A percentile compares a stretch with the other conserved stretches of the same genome.
Conservation (phyloP, 352 stramenopile species). For the Phytophthora rubi region DNA sequence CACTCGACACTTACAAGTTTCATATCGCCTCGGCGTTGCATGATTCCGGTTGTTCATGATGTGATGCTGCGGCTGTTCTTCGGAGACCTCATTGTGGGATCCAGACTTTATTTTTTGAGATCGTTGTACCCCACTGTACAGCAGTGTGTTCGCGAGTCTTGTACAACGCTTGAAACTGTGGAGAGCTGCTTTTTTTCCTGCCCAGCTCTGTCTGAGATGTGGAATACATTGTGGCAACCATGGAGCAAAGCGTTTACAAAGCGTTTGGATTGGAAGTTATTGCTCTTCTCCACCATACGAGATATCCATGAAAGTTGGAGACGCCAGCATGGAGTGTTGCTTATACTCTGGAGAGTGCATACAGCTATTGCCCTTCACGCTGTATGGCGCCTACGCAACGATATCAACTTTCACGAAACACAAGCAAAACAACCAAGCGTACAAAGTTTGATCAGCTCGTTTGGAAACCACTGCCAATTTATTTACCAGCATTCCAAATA, state of each 20-base stretch:
- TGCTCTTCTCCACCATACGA: no score
- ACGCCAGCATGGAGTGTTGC: no score
- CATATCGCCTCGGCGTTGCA: neutral
- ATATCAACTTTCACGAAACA: no score
- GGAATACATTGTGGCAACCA: neutral
- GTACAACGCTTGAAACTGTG: constrained; percentile 9
- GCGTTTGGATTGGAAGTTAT: neutral
- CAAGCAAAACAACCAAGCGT: no score
- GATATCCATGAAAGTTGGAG: no score
- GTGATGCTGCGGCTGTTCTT: neutral
- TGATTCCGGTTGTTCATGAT: neutral
- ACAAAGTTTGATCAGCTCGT: no score
- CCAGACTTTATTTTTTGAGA: constrained; percentile 1
- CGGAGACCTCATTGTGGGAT: constrained; percentile 7
- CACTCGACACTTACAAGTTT: neutral
- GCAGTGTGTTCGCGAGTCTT: constrained; percentile 2
- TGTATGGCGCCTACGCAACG: no score
- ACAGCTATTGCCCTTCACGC: no score
- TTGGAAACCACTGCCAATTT: no score
- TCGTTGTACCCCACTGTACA: constrained; percentile 1
- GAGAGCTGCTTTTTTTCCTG: constrained; percentile 2
- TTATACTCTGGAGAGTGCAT: no score
- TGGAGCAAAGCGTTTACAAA: constrained; percentile 1
- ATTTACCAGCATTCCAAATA: no score
- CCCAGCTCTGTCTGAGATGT: constrained; percentile 4